A percentile compares a stretch with the other conserved stretches of the same genome.
phyloP scores from a whole-genome alignment of 805 yeast genomes.

The Cyberlindnera saturnus region DNA sequence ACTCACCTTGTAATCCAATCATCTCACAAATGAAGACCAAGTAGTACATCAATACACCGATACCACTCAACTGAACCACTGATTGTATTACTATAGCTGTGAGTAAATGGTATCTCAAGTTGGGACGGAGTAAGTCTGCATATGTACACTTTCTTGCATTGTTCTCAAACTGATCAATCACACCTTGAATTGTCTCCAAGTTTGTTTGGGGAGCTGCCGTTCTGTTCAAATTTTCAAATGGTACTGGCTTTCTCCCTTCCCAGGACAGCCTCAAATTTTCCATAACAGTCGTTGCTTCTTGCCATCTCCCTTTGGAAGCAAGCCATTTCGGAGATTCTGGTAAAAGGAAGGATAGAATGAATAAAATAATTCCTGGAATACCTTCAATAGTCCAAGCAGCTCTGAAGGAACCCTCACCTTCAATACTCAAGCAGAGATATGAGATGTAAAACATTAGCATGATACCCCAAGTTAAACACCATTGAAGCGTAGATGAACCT shows the following conservation, averaged over 20 bases:
- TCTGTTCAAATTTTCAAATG: neutral
- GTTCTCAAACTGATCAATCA: conserved; percentile 15
- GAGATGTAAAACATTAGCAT: conserved; percentile 48
- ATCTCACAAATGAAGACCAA: conserved; percentile 40
- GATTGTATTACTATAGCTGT: conserved; percentile 35
- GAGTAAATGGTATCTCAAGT: conserved; percentile 29
- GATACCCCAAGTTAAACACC: conserved; percentile 53
- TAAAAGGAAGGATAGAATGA: conserved; percentile 31
- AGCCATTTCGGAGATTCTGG: conserved; percentile 63
- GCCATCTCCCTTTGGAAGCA: conserved; percentile 31
- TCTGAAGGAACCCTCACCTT: conserved; percentile 49
- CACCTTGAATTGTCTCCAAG: conserved; percentile 21
- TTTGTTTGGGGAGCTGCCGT: neutral
- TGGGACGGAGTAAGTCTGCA: conserved; percentile 28
- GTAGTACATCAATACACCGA: conserved; percentile 38
- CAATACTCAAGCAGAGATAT: conserved; percentile 37
- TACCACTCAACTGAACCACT: conserved; percentile 40
- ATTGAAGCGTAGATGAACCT: conserved; percentile 49
- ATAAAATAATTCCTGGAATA: conserved; percentile 43
- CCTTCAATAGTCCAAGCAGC: conserved; percentile 57
- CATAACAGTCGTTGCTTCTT: conserved; percentile 29
- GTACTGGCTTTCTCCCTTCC: neutral
- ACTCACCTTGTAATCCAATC: conserved; percentile 36
- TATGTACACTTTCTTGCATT: conserved; percentile 25
- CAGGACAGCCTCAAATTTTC: conserved; percentile 12